Base-by-base conservation (phyloP, 257 asterid species). In the Solanum dulcamara region DNA sequence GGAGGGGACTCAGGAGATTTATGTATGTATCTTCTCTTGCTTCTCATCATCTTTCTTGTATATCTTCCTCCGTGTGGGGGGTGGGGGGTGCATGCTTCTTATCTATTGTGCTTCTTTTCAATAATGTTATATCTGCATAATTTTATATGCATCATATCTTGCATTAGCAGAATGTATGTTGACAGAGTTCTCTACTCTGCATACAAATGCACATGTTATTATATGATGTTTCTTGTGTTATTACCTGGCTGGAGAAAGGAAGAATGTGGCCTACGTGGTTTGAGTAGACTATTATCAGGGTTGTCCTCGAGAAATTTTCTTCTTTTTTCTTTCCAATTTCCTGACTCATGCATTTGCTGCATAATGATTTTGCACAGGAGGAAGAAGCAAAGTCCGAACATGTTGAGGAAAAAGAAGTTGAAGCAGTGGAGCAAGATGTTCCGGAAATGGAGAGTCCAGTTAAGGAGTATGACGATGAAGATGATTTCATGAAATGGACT, bases 401-500 rank as follows among this genome's bases (percentile, higher is more conserved):
- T 37, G 28, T 77, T 11, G 90, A 85, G 38, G 90, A 87, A 74
- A 91, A 81, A 81, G 88, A 81, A 81, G 66, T 80, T 3, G 89
- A 80, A 22, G 83, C 84, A 18, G 68, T 72, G 66, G 88, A 83
- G 44, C 81, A 88, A 68, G 92, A 84, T 22, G 35, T 22, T 74
- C 38, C 81, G 3, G 85, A 85, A 72, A 91, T 81, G 83, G 87
- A 66, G 71, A 90, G 87, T 87, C 90, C 90, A 6, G 79, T 30
- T 40, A 85, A 91, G 86, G 35, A 72, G 11, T 85, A 83, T 32
- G 93, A 92, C 26, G 90, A 53, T 4, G 97, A 91, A 4, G 95
- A 92, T 42, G 98, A 90, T 86, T 55, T 85, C 38, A 85, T 86
- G 26, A 14, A n/a, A 33, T 93, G 91, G 91, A 87, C 87, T 89